Evolutionary conservation across 768 basidiomycete species (phyloP), one percentile per base, ranked within the genome.

Genomic region (Tricholoma sp.): DNA sequence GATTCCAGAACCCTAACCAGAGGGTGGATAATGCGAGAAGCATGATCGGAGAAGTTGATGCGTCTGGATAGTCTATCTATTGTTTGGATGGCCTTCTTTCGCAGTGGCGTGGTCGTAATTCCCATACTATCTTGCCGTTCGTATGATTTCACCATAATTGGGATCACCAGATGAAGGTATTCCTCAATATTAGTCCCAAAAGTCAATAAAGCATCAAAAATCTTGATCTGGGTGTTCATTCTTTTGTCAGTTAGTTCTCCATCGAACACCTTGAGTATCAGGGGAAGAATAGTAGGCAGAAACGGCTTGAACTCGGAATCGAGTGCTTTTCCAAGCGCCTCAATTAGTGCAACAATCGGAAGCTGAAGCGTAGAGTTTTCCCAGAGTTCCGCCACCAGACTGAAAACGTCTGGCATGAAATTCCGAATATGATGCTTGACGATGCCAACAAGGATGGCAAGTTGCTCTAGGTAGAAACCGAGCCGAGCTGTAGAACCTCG

Each of bases 271-370:
- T 91, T 89, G 52, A 99, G 80, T 57, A 98, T 81, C 9, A 92
- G 82, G 10, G 95, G 95, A 1, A 99, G 76, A 32, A 97, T 87
- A 12, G 84, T 86, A 0, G 96, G 94, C 12, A 99, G 75, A 75
- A 95, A 97, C 1, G 94, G 95, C 68, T 94, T 94, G 76, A 98
- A 98, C 68, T 98, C 97, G 2, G 95, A 92, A 66, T 98, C 94
- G 19, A 99, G 79, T 0, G 97, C 94, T 67, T 89, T 89, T 5
- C 94, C 95, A 12, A 97, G 79, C 1, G 94, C 87, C 68, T 98
- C 96, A 9, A 98, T 88, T 14, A 99, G 79, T 12, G 91, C 85
- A 54, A 98, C 93, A 43, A 98, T 87, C 5, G 94, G 93, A 49
- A 95, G 80, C 64, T 98, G 96, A 21, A 98, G 79, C 9, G 86